Conservation (phyloP, 768 basidiomycete genomes). For the Suillus luteus region DNA sequence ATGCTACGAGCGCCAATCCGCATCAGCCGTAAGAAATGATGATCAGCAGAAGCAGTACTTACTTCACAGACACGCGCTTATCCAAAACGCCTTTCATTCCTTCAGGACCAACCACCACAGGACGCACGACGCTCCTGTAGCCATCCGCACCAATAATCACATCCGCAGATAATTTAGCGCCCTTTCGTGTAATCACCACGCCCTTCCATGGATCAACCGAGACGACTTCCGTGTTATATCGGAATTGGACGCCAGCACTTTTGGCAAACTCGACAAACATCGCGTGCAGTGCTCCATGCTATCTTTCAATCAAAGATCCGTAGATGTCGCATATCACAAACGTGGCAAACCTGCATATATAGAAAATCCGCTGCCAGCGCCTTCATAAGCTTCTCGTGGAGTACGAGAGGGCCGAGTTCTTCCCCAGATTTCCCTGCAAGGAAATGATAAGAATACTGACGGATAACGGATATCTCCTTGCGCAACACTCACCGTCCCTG, state of each 20-base stretch:
- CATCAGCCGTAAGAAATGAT: background rate
- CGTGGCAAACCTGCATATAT: constrained; percentile 45
- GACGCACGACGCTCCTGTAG: constrained; percentile 42
- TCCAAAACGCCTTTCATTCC: constrained; percentile 14
- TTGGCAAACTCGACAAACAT: constrained; percentile 49
- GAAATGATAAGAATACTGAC: constrained; percentile 20
- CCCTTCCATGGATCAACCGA: constrained; percentile 34
- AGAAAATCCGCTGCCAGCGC: constrained; percentile 48
- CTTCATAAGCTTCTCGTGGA: constrained; percentile 45
- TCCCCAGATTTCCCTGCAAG: constrained; percentile 43
- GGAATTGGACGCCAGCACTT: constrained; percentile 48
- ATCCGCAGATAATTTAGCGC: constrained; percentile 47
- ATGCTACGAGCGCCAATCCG: constrained; percentile 16
- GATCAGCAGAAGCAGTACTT: background rate
- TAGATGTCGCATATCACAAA: background rate
- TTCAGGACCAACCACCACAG: constrained; percentile 33
- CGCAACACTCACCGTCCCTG: constrained; percentile 16
- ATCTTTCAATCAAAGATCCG: constrained; percentile 1
- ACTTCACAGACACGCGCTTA: constrained; percentile 20
- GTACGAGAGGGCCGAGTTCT: constrained; percentile 43
- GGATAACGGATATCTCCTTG: background rate
- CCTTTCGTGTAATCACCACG: constrained; percentile 37
- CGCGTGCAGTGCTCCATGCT: constrained; percentile 56
- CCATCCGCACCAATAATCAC: constrained; percentile 66
- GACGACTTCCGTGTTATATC: constrained; percentile 42